A percentile compares a stretch with the other conserved stretches of the same genome.
Evolutionary conservation across 2,329 filamentous ascomycete species (phyloP).

Genomic region (Colletotrichum echinochloae): DNA sequence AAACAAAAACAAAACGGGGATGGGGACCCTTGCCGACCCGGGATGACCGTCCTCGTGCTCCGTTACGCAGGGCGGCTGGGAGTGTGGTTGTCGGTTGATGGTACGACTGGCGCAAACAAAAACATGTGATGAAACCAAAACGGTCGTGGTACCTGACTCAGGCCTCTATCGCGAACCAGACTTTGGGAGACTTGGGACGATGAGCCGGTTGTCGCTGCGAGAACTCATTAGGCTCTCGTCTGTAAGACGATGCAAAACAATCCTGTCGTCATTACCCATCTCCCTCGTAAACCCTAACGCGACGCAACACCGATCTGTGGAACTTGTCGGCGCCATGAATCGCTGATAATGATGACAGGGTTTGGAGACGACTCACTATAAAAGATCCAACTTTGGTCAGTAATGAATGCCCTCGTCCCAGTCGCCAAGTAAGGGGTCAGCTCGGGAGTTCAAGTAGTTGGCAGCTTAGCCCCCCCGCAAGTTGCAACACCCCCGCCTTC

Average conservation of each 20-base stretch:
- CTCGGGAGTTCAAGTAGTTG: slow-evolving; percentile 15
- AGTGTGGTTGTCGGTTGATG: neutral
- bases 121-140: slow-evolving; percentile 33
- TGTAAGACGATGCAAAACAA: slow-evolving; percentile 31
- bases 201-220: slow-evolving; percentile 3
- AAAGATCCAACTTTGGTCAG: slow-evolving; percentile 1
- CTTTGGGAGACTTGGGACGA: neutral
- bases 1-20: slow-evolving; percentile 17
- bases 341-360: slow-evolving; percentile 5
- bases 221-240: slow-evolving; percentile 22
- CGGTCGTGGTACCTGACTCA: slow-evolving; percentile 25
- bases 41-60: slow-evolving; percentile 10
- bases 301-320: neutral
- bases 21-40: slow-evolving; percentile 7
- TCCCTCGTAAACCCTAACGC: slow-evolving; percentile 28
- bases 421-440: slow-evolving; percentile 20
- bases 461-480: slow-evolving; percentile 20
- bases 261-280: slow-evolving; percentile 35
- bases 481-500: slow-evolving; percentile 28
- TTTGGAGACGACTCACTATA: slow-evolving; percentile 13
- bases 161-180: slow-evolving; percentile 5
- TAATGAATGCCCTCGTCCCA: slow-evolving; percentile 19
- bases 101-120: slow-evolving; percentile 28
- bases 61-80: slow-evolving; percentile 22
- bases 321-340: slow-evolving; percentile 1